A percentile compares a stretch with the other conserved stretches of the same genome.
phyloP scores from a whole-genome alignment of 768 basidiomycete species.

The Cystobasidium onofrii region DNA sequence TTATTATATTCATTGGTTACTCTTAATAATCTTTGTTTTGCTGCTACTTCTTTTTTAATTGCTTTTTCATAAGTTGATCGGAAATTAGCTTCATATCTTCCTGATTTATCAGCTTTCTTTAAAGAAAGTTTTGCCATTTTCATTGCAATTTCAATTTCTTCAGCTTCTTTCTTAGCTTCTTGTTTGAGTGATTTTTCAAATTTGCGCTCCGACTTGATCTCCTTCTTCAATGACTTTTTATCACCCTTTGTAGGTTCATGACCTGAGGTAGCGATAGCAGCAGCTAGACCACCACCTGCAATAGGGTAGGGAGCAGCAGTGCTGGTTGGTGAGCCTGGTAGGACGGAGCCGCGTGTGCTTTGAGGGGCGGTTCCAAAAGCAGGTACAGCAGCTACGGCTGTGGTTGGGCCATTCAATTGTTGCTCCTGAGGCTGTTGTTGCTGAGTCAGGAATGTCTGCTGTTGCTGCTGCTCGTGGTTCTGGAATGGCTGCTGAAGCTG shows the following conservation, averaged over 20 bases:
- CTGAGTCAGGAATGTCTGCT: too few relatives aligned
- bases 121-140: not conserved
- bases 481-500: not conserved
- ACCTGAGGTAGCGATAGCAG: conserved; percentile 27
- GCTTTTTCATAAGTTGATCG: conserved; percentile 24
- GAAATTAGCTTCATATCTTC: conserved; percentile 10
- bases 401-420: not conserved
- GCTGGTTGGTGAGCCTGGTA: not conserved
- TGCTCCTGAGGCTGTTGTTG: too few relatives aligned
- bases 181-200: conserved; percentile 13
- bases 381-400: not conserved
- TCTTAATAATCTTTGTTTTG: conserved; percentile 12
- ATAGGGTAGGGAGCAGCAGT: not conserved
- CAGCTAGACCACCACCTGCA: conserved; percentile 28
- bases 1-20: conserved; percentile 27
- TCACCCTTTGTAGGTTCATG: conserved; percentile 10
- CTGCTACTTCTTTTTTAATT: conserved; percentile 14
- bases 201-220: conserved; percentile 19
- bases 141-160: conserved; percentile 5
- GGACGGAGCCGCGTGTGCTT: not conserved
- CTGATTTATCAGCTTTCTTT: conserved; percentile 23
- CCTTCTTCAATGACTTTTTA: conserved; percentile 23
- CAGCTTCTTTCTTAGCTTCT: conserved; percentile 18
- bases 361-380: not conserved
- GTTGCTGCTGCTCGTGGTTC: not conserved